phyloP scores from a whole-genome alignment of 2,329 filamentous ascomycete species.

The Epichloe sibirici region DNA sequence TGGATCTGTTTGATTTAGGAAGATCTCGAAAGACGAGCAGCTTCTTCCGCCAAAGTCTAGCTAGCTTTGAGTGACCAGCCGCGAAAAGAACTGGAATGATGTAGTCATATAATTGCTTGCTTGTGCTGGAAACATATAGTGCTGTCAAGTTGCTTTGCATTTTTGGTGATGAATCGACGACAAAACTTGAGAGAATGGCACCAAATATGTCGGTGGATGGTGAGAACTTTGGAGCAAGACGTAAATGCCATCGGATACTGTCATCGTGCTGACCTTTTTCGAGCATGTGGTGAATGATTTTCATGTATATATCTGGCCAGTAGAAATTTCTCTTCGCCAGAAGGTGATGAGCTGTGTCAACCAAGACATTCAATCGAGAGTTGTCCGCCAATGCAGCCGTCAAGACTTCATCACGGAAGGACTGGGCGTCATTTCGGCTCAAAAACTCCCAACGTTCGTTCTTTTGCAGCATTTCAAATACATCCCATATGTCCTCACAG shows the following conservation, averaged over 20 bases:
- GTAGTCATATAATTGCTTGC: conserved; percentile 36
- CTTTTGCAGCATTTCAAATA: conserved; percentile 13
- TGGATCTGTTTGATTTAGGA: conserved; percentile 27
- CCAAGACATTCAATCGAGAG: conserved; percentile 14
- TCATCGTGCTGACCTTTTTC: conserved; percentile 23
- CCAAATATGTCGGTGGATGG: conserved; percentile 29
- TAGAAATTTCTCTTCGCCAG: conserved; percentile 21
- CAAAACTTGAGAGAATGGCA: conserved; percentile 30
- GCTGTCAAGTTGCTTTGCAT: conserved; percentile 28
- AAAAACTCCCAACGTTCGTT: conserved; percentile 12
- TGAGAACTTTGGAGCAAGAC: conserved; percentile 30
- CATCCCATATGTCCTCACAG: conserved; percentile 16
- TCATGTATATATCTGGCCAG: conserved; percentile 41
- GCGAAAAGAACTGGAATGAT: conserved; percentile 39
- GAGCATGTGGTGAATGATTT: conserved; percentile 32
- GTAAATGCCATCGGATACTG: conserved; percentile 36
- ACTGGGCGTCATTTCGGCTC: conserved; percentile 11
- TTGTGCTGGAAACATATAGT: conserved; percentile 32
- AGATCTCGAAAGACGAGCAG: conserved; percentile 29
- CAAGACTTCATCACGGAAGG: conserved; percentile 19
- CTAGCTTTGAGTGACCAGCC: conserved; percentile 30
- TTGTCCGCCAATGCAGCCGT: conserved; percentile 16
- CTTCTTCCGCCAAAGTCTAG: conserved; percentile 34
- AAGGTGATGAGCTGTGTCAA: conserved; percentile 22
- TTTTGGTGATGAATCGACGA: conserved; percentile 22